phyloP scores from a whole-genome alignment of 108 stramenopile species.

The Nitzschia inconspicua region DNA sequence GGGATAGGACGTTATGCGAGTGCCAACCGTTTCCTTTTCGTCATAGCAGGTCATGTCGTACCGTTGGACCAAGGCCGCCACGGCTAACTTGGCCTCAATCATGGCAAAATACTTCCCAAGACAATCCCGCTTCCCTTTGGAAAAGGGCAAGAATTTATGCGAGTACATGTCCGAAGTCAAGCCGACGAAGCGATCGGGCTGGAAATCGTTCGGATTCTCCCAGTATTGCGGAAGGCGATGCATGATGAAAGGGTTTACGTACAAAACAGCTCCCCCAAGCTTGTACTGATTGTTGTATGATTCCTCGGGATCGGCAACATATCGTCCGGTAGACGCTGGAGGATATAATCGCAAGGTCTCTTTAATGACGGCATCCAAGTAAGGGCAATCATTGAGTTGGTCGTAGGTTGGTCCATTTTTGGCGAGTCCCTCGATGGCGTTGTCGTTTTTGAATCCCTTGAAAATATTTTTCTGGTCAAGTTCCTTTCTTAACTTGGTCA shows the following conservation, averaged over 20 bases:
- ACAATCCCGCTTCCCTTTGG: slow-evolving; percentile 38
- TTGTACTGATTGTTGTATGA: slow-evolving; percentile 9
- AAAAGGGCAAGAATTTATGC: slow-evolving; percentile 29
- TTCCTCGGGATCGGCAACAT: slow-evolving; percentile 6
- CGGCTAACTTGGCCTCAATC: slow-evolving; percentile 37
- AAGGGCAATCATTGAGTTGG: slow-evolving; percentile 17
- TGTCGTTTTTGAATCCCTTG: not conserved
- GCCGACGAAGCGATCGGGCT: slow-evolving; percentile 36
- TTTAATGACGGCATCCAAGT: slow-evolving; percentile 33
- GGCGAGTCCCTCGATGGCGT: slow-evolving; percentile 9
- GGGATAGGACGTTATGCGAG: not conserved
- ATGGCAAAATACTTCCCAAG: slow-evolving; percentile 49
- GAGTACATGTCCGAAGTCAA: slow-evolving; percentile 10
- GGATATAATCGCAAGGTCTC: slow-evolving; percentile 46
- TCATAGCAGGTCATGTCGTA: slow-evolving; percentile 30
- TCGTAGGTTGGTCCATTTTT: slow-evolving; percentile 32
- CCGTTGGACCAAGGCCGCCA: slow-evolving; percentile 27
- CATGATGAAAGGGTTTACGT: slow-evolving; percentile 39
- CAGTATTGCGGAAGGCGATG: slow-evolving; percentile 35
- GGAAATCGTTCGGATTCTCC: slow-evolving; percentile 31
- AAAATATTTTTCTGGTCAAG: not conserved
- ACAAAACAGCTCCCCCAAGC: slow-evolving; percentile 24
- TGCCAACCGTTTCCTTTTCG: slow-evolving; percentile 4
- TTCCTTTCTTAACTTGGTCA: not conserved
- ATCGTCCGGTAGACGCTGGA: slow-evolving; percentile 33